Evolutionary conservation across 1,284 basidiomycete species (phyloP).

Genomic region (Naganishia sp.): DNA sequence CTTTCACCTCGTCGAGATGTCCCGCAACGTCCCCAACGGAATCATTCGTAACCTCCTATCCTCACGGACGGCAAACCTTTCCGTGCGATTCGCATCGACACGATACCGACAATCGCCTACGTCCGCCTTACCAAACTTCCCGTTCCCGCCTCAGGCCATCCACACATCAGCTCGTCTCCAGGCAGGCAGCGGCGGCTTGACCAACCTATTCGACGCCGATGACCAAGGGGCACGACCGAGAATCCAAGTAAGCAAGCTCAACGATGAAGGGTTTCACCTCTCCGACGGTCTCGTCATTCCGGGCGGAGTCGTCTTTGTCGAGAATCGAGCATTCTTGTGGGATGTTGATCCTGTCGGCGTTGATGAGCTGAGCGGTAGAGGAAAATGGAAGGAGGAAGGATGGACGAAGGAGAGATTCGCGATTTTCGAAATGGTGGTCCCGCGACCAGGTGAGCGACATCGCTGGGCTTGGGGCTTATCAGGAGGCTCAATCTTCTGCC

Average conservation of each 20-base stretch:
- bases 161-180: constrained; percentile 9
- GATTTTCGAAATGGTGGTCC: constrained; percentile 76
- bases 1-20: background rate
- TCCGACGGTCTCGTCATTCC: constrained; percentile 70
- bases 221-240: constrained; percentile 36
- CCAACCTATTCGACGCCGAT: constrained; percentile 40
- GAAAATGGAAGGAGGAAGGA: constrained; percentile 53
- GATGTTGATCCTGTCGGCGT: constrained; percentile 69
- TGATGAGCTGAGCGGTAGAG: constrained; percentile 41
- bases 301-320: constrained; percentile 77
- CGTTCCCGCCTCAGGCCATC: background rate
- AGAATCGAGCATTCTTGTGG: constrained; percentile 87
- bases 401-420: constrained; percentile 76
- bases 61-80: background rate
- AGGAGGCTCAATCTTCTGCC: background rate
- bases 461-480: background rate
- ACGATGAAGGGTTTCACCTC: constrained; percentile 51
- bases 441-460: constrained; percentile 73
- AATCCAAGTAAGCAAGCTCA: constrained; percentile 47
- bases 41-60: background rate
- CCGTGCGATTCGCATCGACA: background rate
- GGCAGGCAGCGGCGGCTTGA: constrained; percentile 26
- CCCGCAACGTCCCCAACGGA: constrained; percentile 1
- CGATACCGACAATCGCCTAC: no score
- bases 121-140: background rate